phyloP scores from a whole-genome alignment of 164 flowering plant genomes.

The Macadamia tetraphylla region DNA sequence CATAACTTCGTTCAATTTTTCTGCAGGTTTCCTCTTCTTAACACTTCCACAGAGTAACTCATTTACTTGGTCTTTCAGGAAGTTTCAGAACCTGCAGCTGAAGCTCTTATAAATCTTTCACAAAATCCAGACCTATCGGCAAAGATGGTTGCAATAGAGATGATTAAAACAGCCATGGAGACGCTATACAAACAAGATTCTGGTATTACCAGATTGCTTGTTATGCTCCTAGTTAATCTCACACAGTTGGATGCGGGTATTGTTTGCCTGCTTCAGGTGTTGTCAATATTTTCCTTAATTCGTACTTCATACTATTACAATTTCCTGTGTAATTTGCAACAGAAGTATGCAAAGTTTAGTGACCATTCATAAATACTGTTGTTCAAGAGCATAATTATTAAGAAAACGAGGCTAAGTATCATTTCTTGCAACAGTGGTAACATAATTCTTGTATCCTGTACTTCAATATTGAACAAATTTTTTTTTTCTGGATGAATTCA shows the following conservation, averaged over 20 bases:
- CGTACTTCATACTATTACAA: neutral
- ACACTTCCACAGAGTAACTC: neutral
- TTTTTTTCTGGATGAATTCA: no score
- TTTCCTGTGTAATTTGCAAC: neutral
- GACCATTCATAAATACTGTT: neutral
- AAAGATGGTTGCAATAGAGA: slow-evolving; percentile 65
- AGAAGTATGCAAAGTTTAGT: neutral
- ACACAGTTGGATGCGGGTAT: slow-evolving; percentile 78
- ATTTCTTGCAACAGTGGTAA: neutral
- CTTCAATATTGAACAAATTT: neutral
- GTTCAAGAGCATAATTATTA: neutral
- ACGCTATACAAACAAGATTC: slow-evolving; percentile 53
- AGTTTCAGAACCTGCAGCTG: slow-evolving; percentile 81
- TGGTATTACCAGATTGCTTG: slow-evolving; percentile 44
- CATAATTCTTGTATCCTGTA: neutral
- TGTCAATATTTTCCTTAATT: neutral
- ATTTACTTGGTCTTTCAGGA: slow-evolving; percentile 41
- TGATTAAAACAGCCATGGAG: slow-evolving; percentile 64
- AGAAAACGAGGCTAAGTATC: neutral
- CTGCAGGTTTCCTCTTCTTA: neutral
- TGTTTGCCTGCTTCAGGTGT: slow-evolving; percentile 86
- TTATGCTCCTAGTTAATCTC: slow-evolving; percentile 87
- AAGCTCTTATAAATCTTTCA: slow-evolving; percentile 85
- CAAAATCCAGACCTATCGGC: slow-evolving; percentile 56
- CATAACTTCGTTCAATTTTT: neutral